These are phyloP conservation scores for Ophiostoma perfectum DNA, from an alignment of 2,329 filamentous ascomycete genomes.

Conservation along the genomic window DNA sequence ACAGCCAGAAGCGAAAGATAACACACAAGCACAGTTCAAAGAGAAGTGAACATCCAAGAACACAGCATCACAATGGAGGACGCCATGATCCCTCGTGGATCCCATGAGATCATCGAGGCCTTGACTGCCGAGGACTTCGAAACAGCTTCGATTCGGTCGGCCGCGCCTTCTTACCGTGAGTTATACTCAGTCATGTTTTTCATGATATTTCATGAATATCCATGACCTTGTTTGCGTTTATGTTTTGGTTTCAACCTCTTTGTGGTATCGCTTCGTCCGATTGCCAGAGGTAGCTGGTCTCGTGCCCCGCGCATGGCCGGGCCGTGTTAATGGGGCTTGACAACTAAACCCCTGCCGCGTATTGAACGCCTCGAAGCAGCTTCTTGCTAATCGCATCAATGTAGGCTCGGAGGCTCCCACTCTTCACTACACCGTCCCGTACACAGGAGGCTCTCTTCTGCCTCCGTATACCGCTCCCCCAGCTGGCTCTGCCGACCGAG, in stretches of 20 bases:
- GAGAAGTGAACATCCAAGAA: background rate
- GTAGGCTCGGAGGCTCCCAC: constrained; percentile 60
- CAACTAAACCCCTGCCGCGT: background rate
- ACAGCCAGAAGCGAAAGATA: background rate
- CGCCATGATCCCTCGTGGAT: constrained; percentile 18
- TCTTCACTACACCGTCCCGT: constrained; percentile 52
- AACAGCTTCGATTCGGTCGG: constrained; percentile 60
- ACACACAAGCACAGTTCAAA: background rate
- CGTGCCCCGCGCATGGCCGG: constrained; percentile 1
- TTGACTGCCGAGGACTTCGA: constrained; percentile 55
- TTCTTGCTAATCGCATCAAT: background rate
- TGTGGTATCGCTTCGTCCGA: background rate
- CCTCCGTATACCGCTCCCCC: constrained; percentile 47
- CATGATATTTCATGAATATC: background rate
- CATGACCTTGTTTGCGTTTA: background rate
- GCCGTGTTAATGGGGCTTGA: background rate
- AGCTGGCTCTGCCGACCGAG: background rate
- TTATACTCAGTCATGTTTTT: constrained; percentile 22
- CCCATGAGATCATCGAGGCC: constrained; percentile 23
- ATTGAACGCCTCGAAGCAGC: background rate
- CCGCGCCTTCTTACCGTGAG: constrained; percentile 63
- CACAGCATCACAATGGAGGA: constrained; percentile 17
- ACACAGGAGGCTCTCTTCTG: constrained; percentile 38
- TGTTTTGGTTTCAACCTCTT: background rate
- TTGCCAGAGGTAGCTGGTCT: background rate